Conservation (phyloP, 2,329 filamentous ascomycete species). For the Epichloe sibirici region DNA sequence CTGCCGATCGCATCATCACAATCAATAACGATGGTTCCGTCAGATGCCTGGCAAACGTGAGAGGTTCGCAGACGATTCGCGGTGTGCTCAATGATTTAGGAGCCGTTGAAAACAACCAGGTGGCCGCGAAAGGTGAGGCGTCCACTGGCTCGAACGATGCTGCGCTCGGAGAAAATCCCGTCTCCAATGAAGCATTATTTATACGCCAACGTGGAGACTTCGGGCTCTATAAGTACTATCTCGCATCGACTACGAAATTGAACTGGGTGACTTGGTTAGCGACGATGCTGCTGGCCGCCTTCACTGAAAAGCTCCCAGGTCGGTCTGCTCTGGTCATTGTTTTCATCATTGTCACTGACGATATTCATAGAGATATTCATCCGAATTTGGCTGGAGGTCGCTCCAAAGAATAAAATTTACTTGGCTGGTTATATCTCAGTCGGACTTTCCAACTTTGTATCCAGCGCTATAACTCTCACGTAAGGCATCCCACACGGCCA, state of each 20-base stretch:
- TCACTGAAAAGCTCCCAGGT: not conserved
- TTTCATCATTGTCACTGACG: too few relatives aligned
- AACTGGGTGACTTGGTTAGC: not conserved
- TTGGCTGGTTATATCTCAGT: slow-evolving; percentile 3
- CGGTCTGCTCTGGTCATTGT: not conserved
- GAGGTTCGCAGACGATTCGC: too few relatives aligned
- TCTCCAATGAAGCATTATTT: not conserved
- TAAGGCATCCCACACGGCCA: not conserved
- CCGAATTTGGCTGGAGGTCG: slow-evolving; percentile 2
- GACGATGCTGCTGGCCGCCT: not conserved
- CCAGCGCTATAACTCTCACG: not conserved
- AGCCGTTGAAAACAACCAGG: too few relatives aligned
- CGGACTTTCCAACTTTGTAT: not conserved
- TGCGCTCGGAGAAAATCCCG: not conserved
- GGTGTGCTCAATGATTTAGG: too few relatives aligned
- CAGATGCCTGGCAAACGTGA: too few relatives aligned
- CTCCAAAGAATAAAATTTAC: not conserved
- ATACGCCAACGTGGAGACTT: not conserved
- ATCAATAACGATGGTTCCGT: too few relatives aligned
- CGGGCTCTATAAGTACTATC: not conserved
- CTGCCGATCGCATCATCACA: too few relatives aligned
- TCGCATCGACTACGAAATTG: not conserved
- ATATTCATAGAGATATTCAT: not conserved
- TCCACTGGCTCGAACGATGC: not conserved
- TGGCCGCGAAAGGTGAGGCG: too few relatives aligned